Evolutionary conservation across 441 rosid genomes (phyloP).

Genomic region (Erysimum pusillum): DNA sequence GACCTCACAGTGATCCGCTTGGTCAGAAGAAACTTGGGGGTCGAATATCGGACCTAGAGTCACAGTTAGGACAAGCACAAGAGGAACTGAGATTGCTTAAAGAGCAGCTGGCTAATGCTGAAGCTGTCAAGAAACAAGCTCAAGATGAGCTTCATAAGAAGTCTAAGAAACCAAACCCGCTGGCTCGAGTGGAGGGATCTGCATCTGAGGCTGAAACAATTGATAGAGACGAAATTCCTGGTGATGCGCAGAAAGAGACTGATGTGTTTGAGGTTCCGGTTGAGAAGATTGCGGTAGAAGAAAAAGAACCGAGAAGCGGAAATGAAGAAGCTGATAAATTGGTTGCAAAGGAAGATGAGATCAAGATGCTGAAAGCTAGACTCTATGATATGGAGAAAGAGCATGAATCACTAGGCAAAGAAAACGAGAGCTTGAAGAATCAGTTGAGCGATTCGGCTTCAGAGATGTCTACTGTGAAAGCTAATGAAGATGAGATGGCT

Average conservation of each 20-base stretch:
- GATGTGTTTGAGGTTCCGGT: constrained; percentile 75
- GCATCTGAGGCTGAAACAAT: constrained; percentile 41
- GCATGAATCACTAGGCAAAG: constrained; percentile 52
- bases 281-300: constrained; percentile 53
- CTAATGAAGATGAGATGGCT: constrained; percentile 61
- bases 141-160: constrained; percentile 68
- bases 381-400: constrained; percentile 75
- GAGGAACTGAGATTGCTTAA: constrained; percentile 80
- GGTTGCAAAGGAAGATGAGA: constrained; percentile 64
- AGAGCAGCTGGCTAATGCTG: constrained; percentile 81
- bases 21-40: constrained; percentile 87
- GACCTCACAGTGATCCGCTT: constrained; percentile 62
- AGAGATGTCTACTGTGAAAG: constrained; percentile 51
- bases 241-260: constrained; percentile 60
- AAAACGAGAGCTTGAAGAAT: constrained; percentile 66
- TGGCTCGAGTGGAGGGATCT: constrained; percentile 36
- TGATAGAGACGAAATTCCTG: constrained; percentile 51
- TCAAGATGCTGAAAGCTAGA: constrained; percentile 59
- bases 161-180: constrained; percentile 52
- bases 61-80: constrained; percentile 95
- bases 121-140: constrained; percentile 88
- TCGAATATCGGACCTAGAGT: constrained; percentile 85
- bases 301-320: constrained; percentile 47
- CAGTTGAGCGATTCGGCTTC: constrained; percentile 58
- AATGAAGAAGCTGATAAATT: constrained; percentile 48